Percentiles rank a stretch among this genome's conserved stretches.
These are phyloP conservation scores for Fusarium nematophilum DNA, from an alignment of 2,329 filamentous ascomycete species.

Conservation along the genomic window DNA sequence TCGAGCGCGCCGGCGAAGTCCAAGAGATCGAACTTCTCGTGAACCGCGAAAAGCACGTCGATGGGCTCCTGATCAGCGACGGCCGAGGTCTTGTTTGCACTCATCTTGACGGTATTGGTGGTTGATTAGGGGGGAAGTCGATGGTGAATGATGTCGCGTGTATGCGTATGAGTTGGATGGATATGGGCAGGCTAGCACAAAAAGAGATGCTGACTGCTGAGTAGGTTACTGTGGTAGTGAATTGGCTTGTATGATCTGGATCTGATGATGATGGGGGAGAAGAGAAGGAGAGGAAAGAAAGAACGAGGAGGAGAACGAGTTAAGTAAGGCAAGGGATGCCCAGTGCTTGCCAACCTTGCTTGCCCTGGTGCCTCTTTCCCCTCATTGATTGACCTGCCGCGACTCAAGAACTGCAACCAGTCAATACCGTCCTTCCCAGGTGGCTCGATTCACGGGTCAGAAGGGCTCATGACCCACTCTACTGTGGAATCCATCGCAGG, in stretches of 20 bases:
- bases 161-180: constrained; percentile 21
- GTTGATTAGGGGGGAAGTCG: constrained; percentile 37
- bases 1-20: constrained; percentile 68
- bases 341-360: too few relatives aligned
- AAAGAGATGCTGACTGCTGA: constrained; percentile 27
- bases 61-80: constrained; percentile 68
- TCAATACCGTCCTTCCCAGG: constrained; percentile 18
- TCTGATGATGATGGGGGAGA: constrained; percentile 38
- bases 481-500: too few relatives aligned
- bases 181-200: constrained; percentile 30
- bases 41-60: constrained; percentile 70
- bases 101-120: constrained; percentile 61
- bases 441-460: constrained; percentile 34
- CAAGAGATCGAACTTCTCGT: constrained; percentile 68
- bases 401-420: constrained; percentile 34
- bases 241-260: constrained; percentile 36
- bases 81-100: constrained; percentile 67
- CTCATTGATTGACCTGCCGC: constrained; percentile 32
- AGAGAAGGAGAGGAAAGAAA: constrained; percentile 37
- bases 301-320: constrained; percentile 38
- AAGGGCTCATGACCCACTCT: constrained; percentile 33
- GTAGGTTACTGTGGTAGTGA: constrained; percentile 24
- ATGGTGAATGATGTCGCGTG: constrained; percentile 30
- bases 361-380: constrained; percentile 28
- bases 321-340: constrained; percentile 37